Conservation (phyloP, 352 stramenopile species). For the Phytopythium ostracodes region DNA sequence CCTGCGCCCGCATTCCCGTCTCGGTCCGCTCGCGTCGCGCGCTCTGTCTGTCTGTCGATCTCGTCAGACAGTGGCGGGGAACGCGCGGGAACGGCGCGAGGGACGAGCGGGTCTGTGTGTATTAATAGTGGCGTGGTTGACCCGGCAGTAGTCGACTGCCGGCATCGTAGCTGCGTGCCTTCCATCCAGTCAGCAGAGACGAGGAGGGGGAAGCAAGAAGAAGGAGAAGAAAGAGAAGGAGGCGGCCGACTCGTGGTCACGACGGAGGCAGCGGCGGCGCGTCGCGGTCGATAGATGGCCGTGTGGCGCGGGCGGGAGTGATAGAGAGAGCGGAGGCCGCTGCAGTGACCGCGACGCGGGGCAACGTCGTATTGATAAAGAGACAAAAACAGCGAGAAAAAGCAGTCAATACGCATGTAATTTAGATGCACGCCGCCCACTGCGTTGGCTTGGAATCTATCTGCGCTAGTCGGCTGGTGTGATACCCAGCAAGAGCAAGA, state of each 20-base stretch:
- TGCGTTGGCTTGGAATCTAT: neutral
- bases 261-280: neutral
- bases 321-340: neutral
- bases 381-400: conserved; percentile 5
- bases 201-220: neutral
- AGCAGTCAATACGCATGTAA: conserved; percentile 1
- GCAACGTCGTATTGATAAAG: neutral
- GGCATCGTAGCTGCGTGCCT: conserved; percentile 7
- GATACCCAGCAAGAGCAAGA: too few relatives aligned
- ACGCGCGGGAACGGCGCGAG: neutral
- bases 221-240: neutral
- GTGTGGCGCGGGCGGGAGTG: neutral
- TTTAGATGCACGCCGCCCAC: neutral
- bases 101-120: neutral
- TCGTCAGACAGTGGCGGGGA: neutral
- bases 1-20: neutral
- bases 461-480: too few relatives aligned
- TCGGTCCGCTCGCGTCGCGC: neutral
- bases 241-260: neutral
- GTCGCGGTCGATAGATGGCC: neutral
- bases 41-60: neutral
- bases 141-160: conserved; percentile 10
- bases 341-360: neutral
- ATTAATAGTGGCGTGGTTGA: conserved; percentile 3
- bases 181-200: neutral